A percentile compares a stretch with the other conserved stretches of the same genome.
These are phyloP conservation scores for Pythium vanterpoolii DNA, from an alignment of 352 stramenopile species.

Conservation along the genomic window DNA sequence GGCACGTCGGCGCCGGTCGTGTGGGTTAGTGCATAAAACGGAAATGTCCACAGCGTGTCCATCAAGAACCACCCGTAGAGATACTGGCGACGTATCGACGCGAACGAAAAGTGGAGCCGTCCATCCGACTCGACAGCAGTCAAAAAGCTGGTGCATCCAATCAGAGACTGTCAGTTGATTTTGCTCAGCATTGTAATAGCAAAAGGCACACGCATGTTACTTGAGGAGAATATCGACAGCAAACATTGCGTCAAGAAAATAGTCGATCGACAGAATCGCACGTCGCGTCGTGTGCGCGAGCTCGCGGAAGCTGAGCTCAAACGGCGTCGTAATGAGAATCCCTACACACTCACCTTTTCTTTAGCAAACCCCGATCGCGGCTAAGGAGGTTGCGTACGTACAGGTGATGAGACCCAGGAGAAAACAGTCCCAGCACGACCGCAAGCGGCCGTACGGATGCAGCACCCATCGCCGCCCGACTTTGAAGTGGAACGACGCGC, in stretches of 20 bases:
- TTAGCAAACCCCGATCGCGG: no score
- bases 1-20: slow-evolving; percentile 10
- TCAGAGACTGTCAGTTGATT: not conserved
- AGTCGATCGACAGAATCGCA: slow-evolving; percentile 46
- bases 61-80: slow-evolving; percentile 48
- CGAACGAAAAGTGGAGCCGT: slow-evolving; percentile 62
- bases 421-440: slow-evolving; percentile 57
- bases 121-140: slow-evolving; percentile 72
- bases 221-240: slow-evolving; percentile 67
- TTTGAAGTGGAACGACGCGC: slow-evolving; percentile 47
- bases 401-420: slow-evolving; percentile 58
- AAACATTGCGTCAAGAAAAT: slow-evolving; percentile 67
- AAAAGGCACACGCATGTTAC: slow-evolving; percentile 25
- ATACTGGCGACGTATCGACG: slow-evolving; percentile 54
- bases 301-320: slow-evolving; percentile 66
- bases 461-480: slow-evolving; percentile 41
- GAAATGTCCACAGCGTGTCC: slow-evolving; percentile 64
- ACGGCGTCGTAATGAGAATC: slow-evolving; percentile 58
- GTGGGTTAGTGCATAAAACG: slow-evolving; percentile 48
- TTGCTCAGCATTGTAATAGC: no score
- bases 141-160: slow-evolving; percentile 45
- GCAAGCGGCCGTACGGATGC: slow-evolving; percentile 57
- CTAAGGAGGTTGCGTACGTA: slow-evolving; percentile 31
- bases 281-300: slow-evolving; percentile 30
- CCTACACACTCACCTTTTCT: slow-evolving; percentile 28